A percentile compares a stretch with the other conserved stretches of the same genome.
Conservation (phyloP, 257 asterid species). For the Nicotiana tabacum region DNA sequence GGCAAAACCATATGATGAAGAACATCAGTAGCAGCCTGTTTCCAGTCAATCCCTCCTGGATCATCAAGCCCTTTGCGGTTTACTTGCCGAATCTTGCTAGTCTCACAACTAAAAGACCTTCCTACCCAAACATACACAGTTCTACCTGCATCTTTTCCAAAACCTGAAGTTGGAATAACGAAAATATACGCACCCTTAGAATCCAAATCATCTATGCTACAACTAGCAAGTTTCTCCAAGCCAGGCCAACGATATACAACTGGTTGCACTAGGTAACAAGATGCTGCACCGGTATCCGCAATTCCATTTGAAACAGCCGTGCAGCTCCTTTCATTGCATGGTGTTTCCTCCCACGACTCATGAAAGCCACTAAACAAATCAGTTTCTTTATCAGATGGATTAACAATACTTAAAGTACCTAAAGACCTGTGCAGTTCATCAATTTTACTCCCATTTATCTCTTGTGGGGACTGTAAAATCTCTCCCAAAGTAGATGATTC, state of each 20-base stretch:
- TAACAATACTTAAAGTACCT: slow-evolving; percentile 8
- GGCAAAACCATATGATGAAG: slow-evolving; percentile 34
- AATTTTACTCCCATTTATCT: slow-evolving; percentile 15
- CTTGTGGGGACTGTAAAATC: slow-evolving; percentile 12
- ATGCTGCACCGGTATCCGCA: slow-evolving; percentile 18
- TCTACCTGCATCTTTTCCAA: slow-evolving; percentile 18
- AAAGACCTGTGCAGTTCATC: slow-evolving; percentile 14
- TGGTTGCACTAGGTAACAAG: slow-evolving; percentile 19
- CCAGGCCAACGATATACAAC: slow-evolving; percentile 37
- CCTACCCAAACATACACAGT: slow-evolving; percentile 42
- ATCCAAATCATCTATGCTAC: slow-evolving; percentile 28
- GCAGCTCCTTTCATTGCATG: slow-evolving; percentile 16
- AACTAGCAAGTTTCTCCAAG: slow-evolving; percentile 29
- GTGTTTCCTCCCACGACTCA: slow-evolving; percentile 5
- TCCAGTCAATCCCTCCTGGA: slow-evolving; percentile 32
- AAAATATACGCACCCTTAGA: slow-evolving; percentile 32
- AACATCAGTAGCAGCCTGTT: slow-evolving; percentile 25
- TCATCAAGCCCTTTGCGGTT: slow-evolving; percentile 14
- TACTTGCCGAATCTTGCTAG: slow-evolving; percentile 9
- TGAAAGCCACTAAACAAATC: slow-evolving; percentile 7
- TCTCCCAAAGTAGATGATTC: slow-evolving; percentile 10
- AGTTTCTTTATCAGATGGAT: slow-evolving; percentile 15
- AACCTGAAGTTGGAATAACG: slow-evolving; percentile 18
- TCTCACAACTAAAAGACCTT: slow-evolving; percentile 21
- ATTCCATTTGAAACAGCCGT: slow-evolving; percentile 9